Percentiles rank a stretch among this genome's conserved stretches.
These are phyloP conservation scores for Collybia mongolica DNA, from an alignment of 768 basidiomycete genomes.

Conservation along the genomic window DNA sequence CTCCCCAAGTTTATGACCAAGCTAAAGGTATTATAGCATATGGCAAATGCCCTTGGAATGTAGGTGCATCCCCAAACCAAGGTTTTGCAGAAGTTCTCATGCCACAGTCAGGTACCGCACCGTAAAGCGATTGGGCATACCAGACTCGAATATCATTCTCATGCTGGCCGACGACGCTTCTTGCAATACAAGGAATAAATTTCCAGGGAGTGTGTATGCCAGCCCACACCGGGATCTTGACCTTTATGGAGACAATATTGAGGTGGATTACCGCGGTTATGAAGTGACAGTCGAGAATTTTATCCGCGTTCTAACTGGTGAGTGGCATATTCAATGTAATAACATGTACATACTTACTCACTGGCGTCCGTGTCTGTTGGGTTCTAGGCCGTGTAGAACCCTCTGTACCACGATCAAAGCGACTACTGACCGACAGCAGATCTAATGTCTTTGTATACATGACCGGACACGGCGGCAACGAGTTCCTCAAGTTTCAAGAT, in stretches of 20 bases:
- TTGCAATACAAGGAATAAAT: constrained; percentile 90
- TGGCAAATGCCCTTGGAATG: constrained; percentile 98
- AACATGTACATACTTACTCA: not conserved
- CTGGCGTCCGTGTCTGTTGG: not conserved
- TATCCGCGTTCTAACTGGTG: constrained; percentile 88
- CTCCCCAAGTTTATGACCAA: not conserved
- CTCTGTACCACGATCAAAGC: constrained; percentile 88
- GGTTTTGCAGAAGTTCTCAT: not conserved
- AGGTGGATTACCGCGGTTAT: constrained; percentile 97
- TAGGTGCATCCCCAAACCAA: constrained; percentile 28
- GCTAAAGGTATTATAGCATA: constrained; percentile 62
- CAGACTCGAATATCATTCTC: constrained; percentile 97
- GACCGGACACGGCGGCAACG: constrained; percentile 98
- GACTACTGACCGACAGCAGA: constrained; percentile 84
- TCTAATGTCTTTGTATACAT: constrained; percentile 97
- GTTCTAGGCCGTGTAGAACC: constrained; percentile 74
- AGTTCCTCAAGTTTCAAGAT: constrained; percentile 99
- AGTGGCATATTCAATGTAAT: constrained; percentile 14
- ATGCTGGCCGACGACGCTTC: constrained; percentile 98
- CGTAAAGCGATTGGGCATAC: constrained; percentile 95
- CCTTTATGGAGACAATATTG: constrained; percentile 94
- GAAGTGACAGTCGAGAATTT: constrained; percentile 98
- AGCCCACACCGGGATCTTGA: constrained; percentile 80
- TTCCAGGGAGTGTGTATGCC: constrained; percentile 92
- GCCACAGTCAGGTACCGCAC: constrained; percentile 82